These are phyloP conservation scores for Penicillium desertorum DNA, from an alignment of 495 filamentous ascomycete species.

Conservation along the genomic window DNA sequence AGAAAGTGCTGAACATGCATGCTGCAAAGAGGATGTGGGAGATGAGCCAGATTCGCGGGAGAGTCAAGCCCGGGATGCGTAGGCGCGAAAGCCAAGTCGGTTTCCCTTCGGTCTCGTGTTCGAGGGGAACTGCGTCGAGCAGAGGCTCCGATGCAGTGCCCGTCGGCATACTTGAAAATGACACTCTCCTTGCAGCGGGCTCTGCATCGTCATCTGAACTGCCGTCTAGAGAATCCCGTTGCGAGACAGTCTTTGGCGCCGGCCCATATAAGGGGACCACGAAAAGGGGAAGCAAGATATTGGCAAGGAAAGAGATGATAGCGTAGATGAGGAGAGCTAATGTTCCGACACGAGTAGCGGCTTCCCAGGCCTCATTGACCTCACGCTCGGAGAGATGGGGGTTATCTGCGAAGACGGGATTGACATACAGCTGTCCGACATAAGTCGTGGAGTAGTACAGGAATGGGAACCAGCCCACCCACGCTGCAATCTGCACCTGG, in stretches of 20 bases:
- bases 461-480: conserved; percentile 95
- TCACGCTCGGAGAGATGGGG: conserved; percentile 72
- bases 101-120: conserved; percentile 18
- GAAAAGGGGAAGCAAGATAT: conserved; percentile 78
- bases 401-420: conserved; percentile 72
- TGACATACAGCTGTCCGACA: conserved; percentile 83
- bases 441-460: conserved; percentile 92
- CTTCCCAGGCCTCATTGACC: conserved; percentile 75
- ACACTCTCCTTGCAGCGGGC: conserved; percentile 25
- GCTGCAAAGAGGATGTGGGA: conserved; percentile 75
- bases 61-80: conserved; percentile 75
- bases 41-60: conserved; percentile 81
- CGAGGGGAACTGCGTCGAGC: conserved; percentile 14
- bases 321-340: conserved; percentile 87
- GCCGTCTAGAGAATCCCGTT: not conserved
- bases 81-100: conserved; percentile 51
- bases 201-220: conserved; percentile 25
- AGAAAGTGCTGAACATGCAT: conserved; percentile 77
- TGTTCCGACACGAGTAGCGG: conserved; percentile 76
- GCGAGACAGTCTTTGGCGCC: conserved; percentile 7
- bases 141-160: conserved; percentile 34
- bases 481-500: conserved; percentile 82
- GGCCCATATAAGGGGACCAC: conserved; percentile 68
- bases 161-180: conserved; percentile 33
- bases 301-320: conserved; percentile 73